Base-by-base conservation (phyloP, 768 basidiomycete genomes). In the button mushroom (Agaricus bisporus) region DNA sequence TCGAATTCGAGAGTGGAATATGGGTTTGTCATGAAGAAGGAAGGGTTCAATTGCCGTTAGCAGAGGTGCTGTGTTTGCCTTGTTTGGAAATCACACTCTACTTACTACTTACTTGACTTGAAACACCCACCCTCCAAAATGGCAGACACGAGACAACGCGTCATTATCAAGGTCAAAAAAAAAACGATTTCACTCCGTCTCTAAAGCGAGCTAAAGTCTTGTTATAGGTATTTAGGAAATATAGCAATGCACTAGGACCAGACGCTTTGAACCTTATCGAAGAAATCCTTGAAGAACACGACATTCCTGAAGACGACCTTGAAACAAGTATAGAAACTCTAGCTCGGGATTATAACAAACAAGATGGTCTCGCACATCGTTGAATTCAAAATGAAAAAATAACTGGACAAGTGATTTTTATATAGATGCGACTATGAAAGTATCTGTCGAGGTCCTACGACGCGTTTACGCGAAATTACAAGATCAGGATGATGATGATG, bases 261-360 rank as follows among this genome's bases (percentile, higher is more conserved):
- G 88, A 91, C 51, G 82, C 83, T 8, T 69, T 91, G 20, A 76
- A 80, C 38, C 79, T 87, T 58, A 65, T 93, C 14, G 88, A 92
- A 61, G 74, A 78, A 11, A 80, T 94, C 36, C 70, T 92, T 15
- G 78, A 82, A 43, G 70, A 76, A 55, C 85, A 92, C 66, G 83
- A 86, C 45, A 86, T 94, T 43, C 64, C 73, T 3, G 81, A 85
- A 48, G 77, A 81, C 26, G 85, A 89, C 42, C 72, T 87, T 15
- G 88, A 91, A 57, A 74, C 75, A 38, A 88, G 88, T 41, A 70
- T 93, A 11, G 91, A 93, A 60, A 80, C 83, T 41, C 75, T 94
- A 26, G 90, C 90, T 7, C 83, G 87, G 58, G 90, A 91, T 60
- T 94, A 93, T 61, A 91, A 91, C 61, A 89, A 85, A 61, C 91